These are phyloP conservation scores for Auriscalpium orientale DNA, from an alignment of 768 basidiomycete genomes.

Conservation along the genomic window DNA sequence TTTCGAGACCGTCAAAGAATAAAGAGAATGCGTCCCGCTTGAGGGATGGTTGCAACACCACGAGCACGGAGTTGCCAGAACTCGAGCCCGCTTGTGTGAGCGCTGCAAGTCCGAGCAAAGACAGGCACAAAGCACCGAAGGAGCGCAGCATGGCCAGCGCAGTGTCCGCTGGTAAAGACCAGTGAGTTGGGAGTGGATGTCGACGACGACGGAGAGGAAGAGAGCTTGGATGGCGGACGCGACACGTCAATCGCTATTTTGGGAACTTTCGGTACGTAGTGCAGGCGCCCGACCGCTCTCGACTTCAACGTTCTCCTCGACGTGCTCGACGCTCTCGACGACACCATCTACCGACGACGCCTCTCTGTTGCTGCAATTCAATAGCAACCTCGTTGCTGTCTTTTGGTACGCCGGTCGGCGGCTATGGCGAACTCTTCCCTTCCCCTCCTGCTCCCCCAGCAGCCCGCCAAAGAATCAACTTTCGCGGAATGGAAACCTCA, in stretches of 20 bases:
- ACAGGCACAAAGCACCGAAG: conserved; percentile 20
- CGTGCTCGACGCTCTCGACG: not conserved
- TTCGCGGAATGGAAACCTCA: conserved; percentile 72
- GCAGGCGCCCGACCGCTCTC: not conserved
- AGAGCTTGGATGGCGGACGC: not conserved
- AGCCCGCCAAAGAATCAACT: conserved; percentile 26
- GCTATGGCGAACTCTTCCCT: conserved; percentile 19
- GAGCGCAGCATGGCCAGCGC: conserved; percentile 19
- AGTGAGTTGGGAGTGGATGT: not conserved
- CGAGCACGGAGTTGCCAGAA: conserved; percentile 73
- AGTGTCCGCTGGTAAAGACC: not conserved
- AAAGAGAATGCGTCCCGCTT: conserved; percentile 63
- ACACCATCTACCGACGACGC: not conserved
- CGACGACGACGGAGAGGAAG: not conserved
- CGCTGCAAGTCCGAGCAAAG: conserved; percentile 22
- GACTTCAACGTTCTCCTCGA: not conserved
- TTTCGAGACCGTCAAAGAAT: conserved; percentile 74
- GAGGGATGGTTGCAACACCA: conserved; percentile 71
- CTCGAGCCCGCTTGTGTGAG: conserved; percentile 55
- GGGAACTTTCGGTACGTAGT: not conserved
- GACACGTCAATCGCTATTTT: not conserved
- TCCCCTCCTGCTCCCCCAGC: conserved; percentile 50
- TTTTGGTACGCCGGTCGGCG: not conserved
- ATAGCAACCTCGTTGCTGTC: no score
- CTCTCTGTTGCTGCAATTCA: no score